Evolutionary conservation across 768 basidiomycete genomes (phyloP), one percentile per base, ranked within the genome.

Genomic region (Inosperma sp.): DNA sequence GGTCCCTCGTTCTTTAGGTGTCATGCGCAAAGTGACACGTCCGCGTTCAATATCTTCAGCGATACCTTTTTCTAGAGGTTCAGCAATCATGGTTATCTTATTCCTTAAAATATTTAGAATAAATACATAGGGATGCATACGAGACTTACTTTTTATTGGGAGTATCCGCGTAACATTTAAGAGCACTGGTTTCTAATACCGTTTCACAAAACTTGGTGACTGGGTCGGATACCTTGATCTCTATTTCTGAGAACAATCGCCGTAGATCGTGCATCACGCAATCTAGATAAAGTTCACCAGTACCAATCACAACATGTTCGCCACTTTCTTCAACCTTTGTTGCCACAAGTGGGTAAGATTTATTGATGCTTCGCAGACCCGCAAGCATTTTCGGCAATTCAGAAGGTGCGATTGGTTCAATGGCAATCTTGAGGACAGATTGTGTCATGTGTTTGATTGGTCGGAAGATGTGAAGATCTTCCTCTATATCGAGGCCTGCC

Each of bases 201-300:
- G 96, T 99, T 73, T 99, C 96, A 64, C 91, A 89, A 73, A 99
- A 99, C 64, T 93, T 92, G 13, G 93, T 95, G 31, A 98, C 93
- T 2, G 96, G 96, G 73, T 99, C 96, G 19, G 95, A 98, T 12
- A 98, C 93, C 75, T 99, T 99, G 77, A 99, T 97, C 76, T 99
- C 96, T 59, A 98, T 96, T 74, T 99, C 96, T 25, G 93, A 84
- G 72, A 95, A 99, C 53, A 98, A 63, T 54, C 79, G 81, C 54
- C 96, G 78, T 44, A 99, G 71, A 68, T 99, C 96, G 62, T 99
- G 95, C 84, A 99, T 84, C 37, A 95, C 88, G 56, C 88, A 95
- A 65, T 99, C 96, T 60, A 99, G 75, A 70, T 95, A 98, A 44
- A 99, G 73, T 64, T 99, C 96, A 43, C 96, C 96, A 2, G 96